Evolutionary conservation across 345 rosid genomes (phyloP).

Genomic region (Trapa incisa): DNA sequence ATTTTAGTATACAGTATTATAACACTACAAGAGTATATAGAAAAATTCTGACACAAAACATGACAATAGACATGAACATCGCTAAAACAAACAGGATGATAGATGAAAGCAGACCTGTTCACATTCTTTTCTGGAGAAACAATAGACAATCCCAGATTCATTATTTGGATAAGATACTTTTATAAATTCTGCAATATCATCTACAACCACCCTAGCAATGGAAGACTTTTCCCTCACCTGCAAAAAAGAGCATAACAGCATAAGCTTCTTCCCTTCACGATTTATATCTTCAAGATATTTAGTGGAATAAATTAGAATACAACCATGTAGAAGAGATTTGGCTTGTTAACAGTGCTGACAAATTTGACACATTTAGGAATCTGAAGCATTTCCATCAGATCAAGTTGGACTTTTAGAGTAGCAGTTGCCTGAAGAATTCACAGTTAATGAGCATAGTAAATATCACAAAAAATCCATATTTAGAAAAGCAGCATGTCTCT

Average conservation of each 20-base stretch:
- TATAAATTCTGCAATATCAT: slow-evolving; percentile 75
- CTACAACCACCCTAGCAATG: slow-evolving; percentile 62
- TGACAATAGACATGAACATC: neutral
- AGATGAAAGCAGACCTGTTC: slow-evolving; percentile 55
- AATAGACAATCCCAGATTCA: slow-evolving; percentile 92
- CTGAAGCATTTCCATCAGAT: slow-evolving; percentile 77
- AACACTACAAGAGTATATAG: no score
- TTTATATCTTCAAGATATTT: slow-evolving; percentile 8
- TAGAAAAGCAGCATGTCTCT: neutral
- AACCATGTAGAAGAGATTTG: slow-evolving; percentile 91
- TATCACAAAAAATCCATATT: neutral
- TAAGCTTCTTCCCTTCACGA: slow-evolving; percentile 8
- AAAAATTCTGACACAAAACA: no score
- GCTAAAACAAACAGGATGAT: slow-evolving; percentile 8
- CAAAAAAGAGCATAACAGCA: slow-evolving; percentile 9
- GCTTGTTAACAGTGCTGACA: slow-evolving; percentile 90
- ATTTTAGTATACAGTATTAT: no score
- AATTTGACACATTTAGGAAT: slow-evolving; percentile 71
- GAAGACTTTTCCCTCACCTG: slow-evolving; percentile 87
- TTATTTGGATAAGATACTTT: slow-evolving; percentile 66
- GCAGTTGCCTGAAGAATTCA: slow-evolving; percentile 75
- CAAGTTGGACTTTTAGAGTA: slow-evolving; percentile 78
- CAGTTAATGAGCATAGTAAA: neutral
- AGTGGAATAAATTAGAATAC: slow-evolving; percentile 1
- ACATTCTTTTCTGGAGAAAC: slow-evolving; percentile 92